Percentiles rank a stretch among this genome's conserved stretches.
Conservation (phyloP, 2,329 filamentous ascomycete species). For the Mycosphaerella arachidis region DNA sequence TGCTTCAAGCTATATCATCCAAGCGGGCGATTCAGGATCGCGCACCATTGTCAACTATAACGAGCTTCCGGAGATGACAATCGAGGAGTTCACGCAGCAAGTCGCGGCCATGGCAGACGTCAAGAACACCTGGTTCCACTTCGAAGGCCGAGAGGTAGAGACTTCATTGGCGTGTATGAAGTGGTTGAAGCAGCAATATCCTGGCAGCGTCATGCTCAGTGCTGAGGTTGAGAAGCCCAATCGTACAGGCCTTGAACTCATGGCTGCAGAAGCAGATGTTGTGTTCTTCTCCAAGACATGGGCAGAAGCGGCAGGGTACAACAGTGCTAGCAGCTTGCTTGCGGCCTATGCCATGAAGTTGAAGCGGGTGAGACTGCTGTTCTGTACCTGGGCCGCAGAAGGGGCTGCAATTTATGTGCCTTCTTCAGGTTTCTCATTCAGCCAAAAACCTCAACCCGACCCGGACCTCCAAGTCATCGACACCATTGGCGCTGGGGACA, state of each 20-base stretch:
- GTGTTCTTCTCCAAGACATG: conserved; percentile 13
- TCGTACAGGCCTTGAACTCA: conserved; percentile 2
- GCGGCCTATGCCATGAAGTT: not conserved
- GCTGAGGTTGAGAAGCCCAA: conserved; percentile 11
- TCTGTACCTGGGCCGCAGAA: conserved; percentile 11
- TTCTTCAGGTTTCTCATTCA: too few relatives aligned
- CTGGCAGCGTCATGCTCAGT: not conserved
- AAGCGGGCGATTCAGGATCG: not conserved
- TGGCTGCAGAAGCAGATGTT: conserved; percentile 7
- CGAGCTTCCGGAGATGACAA: conserved; percentile 8
- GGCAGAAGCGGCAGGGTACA: conserved; percentile 5
- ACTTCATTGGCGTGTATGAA: conserved; percentile 5
- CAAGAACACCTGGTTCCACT: conserved; percentile 8
- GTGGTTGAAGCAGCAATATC: conserved; percentile 1
- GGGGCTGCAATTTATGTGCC: not conserved
- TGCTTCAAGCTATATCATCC: conserved; percentile 10
- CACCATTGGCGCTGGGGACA: conserved; percentile 11
- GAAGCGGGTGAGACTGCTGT: not conserved
- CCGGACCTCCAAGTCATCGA: not conserved
- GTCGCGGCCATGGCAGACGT: not conserved
- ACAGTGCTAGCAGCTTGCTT: not conserved
- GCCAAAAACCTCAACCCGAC: not conserved
- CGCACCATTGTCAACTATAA: conserved; percentile 14
- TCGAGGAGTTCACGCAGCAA: conserved; percentile 7
- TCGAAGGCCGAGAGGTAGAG: conserved; percentile 10